Evolutionary conservation across 108 stramenopile genomes (phyloP).

Genomic region (Nitzschia inconspicua): DNA sequence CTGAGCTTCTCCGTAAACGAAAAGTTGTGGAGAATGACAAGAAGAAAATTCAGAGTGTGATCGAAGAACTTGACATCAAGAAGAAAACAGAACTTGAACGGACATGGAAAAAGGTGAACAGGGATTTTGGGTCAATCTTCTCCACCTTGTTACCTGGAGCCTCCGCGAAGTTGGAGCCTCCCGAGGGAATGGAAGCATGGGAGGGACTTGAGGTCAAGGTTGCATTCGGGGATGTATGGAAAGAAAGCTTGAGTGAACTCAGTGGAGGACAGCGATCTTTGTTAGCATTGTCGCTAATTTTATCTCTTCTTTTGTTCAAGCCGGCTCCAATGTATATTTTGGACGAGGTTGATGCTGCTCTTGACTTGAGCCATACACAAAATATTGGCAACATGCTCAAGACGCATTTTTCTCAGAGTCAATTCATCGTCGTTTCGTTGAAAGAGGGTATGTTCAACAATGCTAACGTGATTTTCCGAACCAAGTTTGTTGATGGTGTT

Average conservation of each 20-base stretch:
- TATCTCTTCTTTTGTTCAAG: slow-evolving; percentile 95
- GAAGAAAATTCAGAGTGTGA: slow-evolving; percentile 95
- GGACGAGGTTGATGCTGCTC: slow-evolving; percentile 98
- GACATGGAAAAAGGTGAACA: slow-evolving; percentile 96
- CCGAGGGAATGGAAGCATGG: slow-evolving; percentile 90
- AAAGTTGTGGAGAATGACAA: slow-evolving; percentile 98
- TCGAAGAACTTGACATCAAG: slow-evolving; percentile 95
- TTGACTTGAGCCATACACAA: slow-evolving; percentile 98
- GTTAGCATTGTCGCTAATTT: slow-evolving; percentile 96
- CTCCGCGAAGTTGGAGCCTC: slow-evolving; percentile 93
- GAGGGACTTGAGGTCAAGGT: slow-evolving; percentile 98
- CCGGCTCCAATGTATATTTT: slow-evolving; percentile 99
- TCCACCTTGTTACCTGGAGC: slow-evolving; percentile 96
- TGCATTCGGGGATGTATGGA: slow-evolving; percentile 96
- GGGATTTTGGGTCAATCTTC: slow-evolving; percentile 99
- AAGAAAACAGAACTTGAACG: slow-evolving; percentile 91
- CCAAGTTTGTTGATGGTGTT: slow-evolving; percentile 98
- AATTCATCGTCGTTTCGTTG: slow-evolving; percentile 98
- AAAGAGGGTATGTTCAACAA: slow-evolving; percentile 99
- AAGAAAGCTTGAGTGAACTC: slow-evolving; percentile 96
- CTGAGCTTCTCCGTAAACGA: slow-evolving; percentile 92
- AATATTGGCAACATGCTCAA: slow-evolving; percentile 99
- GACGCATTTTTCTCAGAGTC: slow-evolving; percentile 97
- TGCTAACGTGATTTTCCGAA: slow-evolving; percentile 99
- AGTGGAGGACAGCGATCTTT: slow-evolving; percentile 98